Evolutionary conservation across 306 rosid species (phyloP), one percentile per base, ranked within the genome.

Genomic region (Malus sylvestris): DNA sequence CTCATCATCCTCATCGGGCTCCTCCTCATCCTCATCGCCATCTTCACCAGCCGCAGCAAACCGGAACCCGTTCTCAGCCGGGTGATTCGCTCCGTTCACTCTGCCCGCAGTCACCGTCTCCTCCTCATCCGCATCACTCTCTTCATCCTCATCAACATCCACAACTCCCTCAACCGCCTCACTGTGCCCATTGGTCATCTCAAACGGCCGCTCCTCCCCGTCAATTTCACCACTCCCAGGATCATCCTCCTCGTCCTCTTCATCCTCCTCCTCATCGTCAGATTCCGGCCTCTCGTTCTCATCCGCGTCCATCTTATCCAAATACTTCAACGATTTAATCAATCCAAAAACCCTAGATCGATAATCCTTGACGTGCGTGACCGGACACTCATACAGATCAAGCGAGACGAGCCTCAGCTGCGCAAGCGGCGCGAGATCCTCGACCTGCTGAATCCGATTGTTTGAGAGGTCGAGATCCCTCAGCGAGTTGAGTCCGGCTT

Each of bases 311-410:
- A 88, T 93, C 90, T 91, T 93, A 75, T 93, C 98, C 89, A 93
- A 86, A 79, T 89, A 93, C 85, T 85, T 88, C 5, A 93, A 79
- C 77, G 95, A 91, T 77, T 85, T 93, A 13, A 93, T 93, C 91
- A 93, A 81, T 30, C 91, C 95, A 38, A 93, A 93, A 86, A 93
- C 98, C 93, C 95, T 93, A 84, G 98, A 93, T 89, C 98, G 98
- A 77, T 93, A 93, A 76, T 93, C 98, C 88, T 93, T 93, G 16
- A 86, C 87, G 2, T 94, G 72, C n/a, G 98, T 93, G 60, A 93
- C 98, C 19, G 98, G 95, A 23, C 98, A 89, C 91, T 93, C 95
- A 9, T 91, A 91, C 65, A 93, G 98, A 93, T 93, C 98, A 77
- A 93, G 84, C 32, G 98, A 93, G 30, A 89, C 91, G 5, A 93